These are phyloP conservation scores for Alternaria tenuissima DNA, from an alignment of 2,329 filamentous ascomycete species.

Conservation along the genomic window DNA sequence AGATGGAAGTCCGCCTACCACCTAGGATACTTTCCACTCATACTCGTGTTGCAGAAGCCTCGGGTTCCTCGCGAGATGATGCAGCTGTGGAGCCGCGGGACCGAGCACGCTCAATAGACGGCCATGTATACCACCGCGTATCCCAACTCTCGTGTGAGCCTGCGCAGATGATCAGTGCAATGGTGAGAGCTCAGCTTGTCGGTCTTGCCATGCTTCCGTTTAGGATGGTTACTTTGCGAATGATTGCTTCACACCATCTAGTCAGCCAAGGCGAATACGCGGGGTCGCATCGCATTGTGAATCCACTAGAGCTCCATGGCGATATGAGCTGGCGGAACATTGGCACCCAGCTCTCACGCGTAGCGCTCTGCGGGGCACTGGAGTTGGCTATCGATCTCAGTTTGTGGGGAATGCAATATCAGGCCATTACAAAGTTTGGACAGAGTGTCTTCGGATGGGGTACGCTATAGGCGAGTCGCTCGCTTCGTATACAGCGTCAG, in stretches of 20 bases:
- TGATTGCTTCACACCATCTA: slow-evolving; percentile 45
- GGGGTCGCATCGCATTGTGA: slow-evolving; percentile 19
- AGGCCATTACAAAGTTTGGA: slow-evolving; percentile 40
- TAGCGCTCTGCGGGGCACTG: slow-evolving; percentile 44
- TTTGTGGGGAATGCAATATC: slow-evolving; percentile 47
- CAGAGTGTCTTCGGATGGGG: slow-evolving; percentile 47
- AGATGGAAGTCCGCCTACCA: slow-evolving; percentile 51
- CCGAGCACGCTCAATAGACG: slow-evolving; percentile 9
- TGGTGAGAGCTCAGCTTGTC: slow-evolving; percentile 44
- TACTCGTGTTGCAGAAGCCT: slow-evolving; percentile 32
- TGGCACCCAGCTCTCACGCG: slow-evolving; percentile 38
- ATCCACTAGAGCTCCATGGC: slow-evolving; percentile 14
- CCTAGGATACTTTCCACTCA: slow-evolving; percentile 42
- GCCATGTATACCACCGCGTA: slow-evolving; percentile 40
- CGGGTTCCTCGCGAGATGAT: slow-evolving; percentile 15
- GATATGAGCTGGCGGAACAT: slow-evolving; percentile 27
- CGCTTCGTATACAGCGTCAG: slow-evolving; percentile 7
- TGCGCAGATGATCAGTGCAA: slow-evolving; percentile 43
- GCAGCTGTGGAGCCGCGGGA: slow-evolving; percentile 14
- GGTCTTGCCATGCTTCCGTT: slow-evolving; percentile 43
- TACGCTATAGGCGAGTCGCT: slow-evolving; percentile 30
- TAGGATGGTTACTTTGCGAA: slow-evolving; percentile 39
- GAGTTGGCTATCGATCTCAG: slow-evolving; percentile 46
- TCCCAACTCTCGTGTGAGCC: slow-evolving; percentile 47
- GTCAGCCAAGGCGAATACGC: slow-evolving; percentile 16